These are phyloP conservation scores for Hanseniaspora nectarophila DNA, from an alignment of 805 yeast genomes.

Conservation along the genomic window DNA sequence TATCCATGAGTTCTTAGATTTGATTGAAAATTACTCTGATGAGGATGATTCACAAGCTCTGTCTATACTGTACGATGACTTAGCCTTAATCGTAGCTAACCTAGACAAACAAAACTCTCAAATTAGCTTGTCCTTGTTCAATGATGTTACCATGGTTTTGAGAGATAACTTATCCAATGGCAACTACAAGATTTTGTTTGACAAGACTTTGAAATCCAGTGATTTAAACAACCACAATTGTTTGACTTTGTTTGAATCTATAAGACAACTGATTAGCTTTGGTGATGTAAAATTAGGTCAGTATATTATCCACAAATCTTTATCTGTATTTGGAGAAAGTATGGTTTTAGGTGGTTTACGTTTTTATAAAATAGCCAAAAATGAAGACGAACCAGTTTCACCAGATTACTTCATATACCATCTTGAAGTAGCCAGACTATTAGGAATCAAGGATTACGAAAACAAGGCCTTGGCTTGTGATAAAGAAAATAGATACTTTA, in stretches of 20 bases:
- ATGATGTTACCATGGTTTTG: conserved; percentile 8
- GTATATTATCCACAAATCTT: conserved; percentile 21
- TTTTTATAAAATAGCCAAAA: conserved; percentile 20
- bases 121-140: conserved; percentile 4
- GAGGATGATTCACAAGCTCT: not conserved
- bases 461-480: conserved; percentile 18
- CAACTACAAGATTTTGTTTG: conserved; percentile 1
- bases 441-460: conserved; percentile 23
- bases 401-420: conserved; percentile 25
- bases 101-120: conserved; percentile 1
- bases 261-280: conserved; percentile 2
- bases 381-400: conserved; percentile 17
- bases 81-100: not conserved
- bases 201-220: conserved; percentile 2
- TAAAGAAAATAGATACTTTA: conserved; percentile 20
- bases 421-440: conserved; percentile 23
- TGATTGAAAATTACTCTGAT: conserved; percentile 24
- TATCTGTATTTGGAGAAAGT: conserved; percentile 22
- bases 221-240: conserved; percentile 6
- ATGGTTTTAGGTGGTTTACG: conserved; percentile 27
- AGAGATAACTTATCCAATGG: conserved; percentile 1
- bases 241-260: conserved; percentile 12
- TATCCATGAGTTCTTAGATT: conserved; percentile 51
- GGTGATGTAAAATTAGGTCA: not conserved
- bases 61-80: not conserved